These are phyloP conservation scores for Paramecium sexaurelia DNA, from an alignment of 73 alveolate genomes.

Conservation along the genomic window DNA sequence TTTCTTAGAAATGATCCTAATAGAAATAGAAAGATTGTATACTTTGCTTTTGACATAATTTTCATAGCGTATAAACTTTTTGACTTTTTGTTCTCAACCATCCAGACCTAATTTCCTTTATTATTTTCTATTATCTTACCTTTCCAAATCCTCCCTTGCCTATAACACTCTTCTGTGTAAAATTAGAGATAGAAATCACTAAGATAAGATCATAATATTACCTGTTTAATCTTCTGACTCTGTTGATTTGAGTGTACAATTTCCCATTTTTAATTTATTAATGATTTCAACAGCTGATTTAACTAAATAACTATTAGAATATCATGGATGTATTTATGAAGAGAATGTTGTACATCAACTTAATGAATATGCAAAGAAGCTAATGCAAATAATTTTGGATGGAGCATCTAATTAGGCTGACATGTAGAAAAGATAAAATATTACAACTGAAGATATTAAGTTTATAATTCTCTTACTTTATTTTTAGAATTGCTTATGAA, in stretches of 20 bases:
- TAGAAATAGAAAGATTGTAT: background rate
- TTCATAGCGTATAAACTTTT: conserved; percentile 74
- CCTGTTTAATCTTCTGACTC: conserved; percentile 44
- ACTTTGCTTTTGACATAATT: conserved; percentile 73
- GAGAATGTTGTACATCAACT: conserved; percentile 1
- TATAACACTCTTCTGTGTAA: conserved; percentile 50
- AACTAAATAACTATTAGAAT: conserved; percentile 9
- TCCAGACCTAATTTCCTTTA: conserved; percentile 80
- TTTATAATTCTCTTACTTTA: background rate
- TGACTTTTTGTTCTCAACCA: conserved; percentile 82
- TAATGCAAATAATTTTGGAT: background rate
- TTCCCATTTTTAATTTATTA: conserved; percentile 44
- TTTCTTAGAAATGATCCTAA: conserved; percentile 78
- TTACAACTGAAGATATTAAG: background rate
- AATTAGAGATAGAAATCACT: conserved; percentile 63
- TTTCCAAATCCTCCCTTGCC: conserved; percentile 73
- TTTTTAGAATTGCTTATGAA: background rate
- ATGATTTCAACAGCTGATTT: conserved; percentile 38
- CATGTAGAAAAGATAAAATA: background rate
- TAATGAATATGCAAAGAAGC: background rate
- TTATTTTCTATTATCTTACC: conserved; percentile 13
- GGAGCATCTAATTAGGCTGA: background rate
- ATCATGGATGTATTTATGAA: background rate
- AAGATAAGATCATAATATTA: background rate
- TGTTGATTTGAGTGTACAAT: conserved; percentile 47